Evolutionary conservation across 495 filamentous ascomycete species (phyloP).

Genomic region (Antarctomyces pellizariae): DNA sequence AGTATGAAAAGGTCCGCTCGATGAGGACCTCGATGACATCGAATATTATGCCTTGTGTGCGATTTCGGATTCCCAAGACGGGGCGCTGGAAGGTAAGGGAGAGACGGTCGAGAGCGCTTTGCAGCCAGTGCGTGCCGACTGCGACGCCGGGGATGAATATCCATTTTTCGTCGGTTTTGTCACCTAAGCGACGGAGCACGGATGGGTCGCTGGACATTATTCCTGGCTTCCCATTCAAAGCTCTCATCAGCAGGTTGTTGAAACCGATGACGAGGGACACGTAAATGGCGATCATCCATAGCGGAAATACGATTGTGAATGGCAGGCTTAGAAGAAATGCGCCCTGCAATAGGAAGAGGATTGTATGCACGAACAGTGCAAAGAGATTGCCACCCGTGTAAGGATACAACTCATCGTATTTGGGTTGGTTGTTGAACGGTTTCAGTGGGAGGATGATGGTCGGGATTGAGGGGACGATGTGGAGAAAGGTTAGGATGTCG

Average conservation of each 20-base stretch:
- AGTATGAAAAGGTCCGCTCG: conserved; percentile 52
- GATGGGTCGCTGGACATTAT: conserved; percentile 2
- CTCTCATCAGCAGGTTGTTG: conserved; percentile 25
- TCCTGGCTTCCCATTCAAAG: conserved; percentile 10
- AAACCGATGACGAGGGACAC: conserved; percentile 16
- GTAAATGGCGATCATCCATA: conserved; percentile 21
- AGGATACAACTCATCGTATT: conserved; percentile 30
- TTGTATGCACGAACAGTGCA: conserved; percentile 24
- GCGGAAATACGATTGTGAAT: conserved; percentile 15
- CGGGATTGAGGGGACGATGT: conserved; percentile 24
- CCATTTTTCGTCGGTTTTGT: conserved; percentile 37
- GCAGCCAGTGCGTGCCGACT: conserved; percentile 34
- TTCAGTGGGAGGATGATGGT: conserved; percentile 27
- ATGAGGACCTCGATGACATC: conserved; percentile 57
- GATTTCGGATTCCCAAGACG: conserved; percentile 64
- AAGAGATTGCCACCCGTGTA: conserved; percentile 22
- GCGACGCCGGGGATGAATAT: conserved; percentile 51
- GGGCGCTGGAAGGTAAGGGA: conserved; percentile 52
- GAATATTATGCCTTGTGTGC: conserved; percentile 48
- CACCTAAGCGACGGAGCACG: conserved; percentile 3
- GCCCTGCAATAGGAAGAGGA: conserved; percentile 26
- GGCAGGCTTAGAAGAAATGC: conserved; percentile 17
- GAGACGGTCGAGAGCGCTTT: conserved; percentile 46
- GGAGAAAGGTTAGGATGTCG: conserved; percentile 30
- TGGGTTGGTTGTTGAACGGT: conserved; percentile 24